Evolutionary conservation across 306 rosid species (phyloP).

Genomic region (Medicago arabica): DNA sequence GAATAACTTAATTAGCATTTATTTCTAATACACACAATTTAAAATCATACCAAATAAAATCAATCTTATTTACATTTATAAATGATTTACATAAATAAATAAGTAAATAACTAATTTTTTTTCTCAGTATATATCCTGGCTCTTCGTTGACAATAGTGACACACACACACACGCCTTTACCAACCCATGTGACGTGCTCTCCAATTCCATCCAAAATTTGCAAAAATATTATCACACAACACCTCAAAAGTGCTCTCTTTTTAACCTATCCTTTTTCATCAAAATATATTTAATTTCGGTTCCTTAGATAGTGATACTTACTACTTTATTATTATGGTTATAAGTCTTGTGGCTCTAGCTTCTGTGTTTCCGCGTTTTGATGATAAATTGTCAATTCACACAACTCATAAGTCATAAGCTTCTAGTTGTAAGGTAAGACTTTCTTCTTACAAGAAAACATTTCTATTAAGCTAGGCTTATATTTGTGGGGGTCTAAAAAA

Average conservation of each 20-base stretch:
- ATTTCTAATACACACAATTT: no score
- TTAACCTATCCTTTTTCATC: background rate
- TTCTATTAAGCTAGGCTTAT: conserved; percentile 43
- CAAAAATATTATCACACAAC: conserved; percentile 17
- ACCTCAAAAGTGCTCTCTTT: conserved; percentile 23
- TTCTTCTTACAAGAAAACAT: conserved; percentile 34
- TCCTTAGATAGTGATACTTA: conserved; percentile 25
- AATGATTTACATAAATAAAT: background rate
- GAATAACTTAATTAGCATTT: no score
- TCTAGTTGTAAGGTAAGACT: conserved; percentile 45
- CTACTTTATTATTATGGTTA: background rate
- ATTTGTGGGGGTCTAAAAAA: conserved; percentile 44
- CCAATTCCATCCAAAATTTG: conserved; percentile 28
- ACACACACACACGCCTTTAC: conserved; percentile 45
- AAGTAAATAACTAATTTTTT: background rate
- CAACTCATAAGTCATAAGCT: conserved; percentile 11
- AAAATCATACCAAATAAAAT: no score
- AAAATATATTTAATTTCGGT: conserved; percentile 38
- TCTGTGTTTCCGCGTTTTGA: conserved; percentile 31
- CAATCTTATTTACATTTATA: background rate
- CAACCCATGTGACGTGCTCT: conserved; percentile 57
- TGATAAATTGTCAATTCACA: conserved; percentile 12
- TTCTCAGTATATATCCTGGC: background rate
- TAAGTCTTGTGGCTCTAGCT: conserved; percentile 19
- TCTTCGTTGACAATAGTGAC: background rate